Percentiles rank a stretch among this genome's conserved stretches.
Conservation (phyloP, 139 green algal genomes). For the Chlamydomonas incerta region DNA sequence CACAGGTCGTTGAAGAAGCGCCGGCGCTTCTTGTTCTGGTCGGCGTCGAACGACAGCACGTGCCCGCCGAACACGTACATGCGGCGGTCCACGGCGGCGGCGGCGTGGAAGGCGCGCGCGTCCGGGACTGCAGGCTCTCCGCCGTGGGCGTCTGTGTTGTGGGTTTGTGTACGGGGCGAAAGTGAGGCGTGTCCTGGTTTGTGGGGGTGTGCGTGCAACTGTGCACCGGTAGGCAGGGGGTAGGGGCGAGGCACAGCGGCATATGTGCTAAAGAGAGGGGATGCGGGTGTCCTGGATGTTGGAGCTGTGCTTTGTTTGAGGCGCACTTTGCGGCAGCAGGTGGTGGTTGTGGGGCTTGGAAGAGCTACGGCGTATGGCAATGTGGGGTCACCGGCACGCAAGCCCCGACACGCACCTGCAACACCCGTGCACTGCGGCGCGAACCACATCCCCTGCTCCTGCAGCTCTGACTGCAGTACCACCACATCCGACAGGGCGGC, state of each 20-base stretch:
- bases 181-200: no score
- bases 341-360: no score
- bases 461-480: constrained; percentile 39
- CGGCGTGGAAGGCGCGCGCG: constrained; percentile 75
- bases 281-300: no score
- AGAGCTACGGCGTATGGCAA: no score
- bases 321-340: no score
- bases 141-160: neutral
- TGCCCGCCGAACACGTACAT: constrained; percentile 82
- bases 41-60: constrained; percentile 63
- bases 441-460: constrained; percentile 42
- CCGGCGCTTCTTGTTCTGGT: constrained; percentile 67
- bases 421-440: constrained; percentile 34
- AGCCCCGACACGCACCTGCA: neutral
- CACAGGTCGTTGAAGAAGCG: constrained; percentile 86
- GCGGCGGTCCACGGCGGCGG: constrained; percentile 52
- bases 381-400: no score
- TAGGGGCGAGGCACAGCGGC: no score
- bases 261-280: no score
- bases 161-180: neutral
- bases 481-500: constrained; percentile 50
- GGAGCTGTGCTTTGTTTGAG: no score
- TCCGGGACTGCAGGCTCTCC: constrained; percentile 38
- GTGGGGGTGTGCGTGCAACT: neutral
- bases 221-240: no score